Evolutionary conservation across 2,329 filamentous ascomycete genomes (phyloP).

Genomic region (Alternaria infectoria): DNA sequence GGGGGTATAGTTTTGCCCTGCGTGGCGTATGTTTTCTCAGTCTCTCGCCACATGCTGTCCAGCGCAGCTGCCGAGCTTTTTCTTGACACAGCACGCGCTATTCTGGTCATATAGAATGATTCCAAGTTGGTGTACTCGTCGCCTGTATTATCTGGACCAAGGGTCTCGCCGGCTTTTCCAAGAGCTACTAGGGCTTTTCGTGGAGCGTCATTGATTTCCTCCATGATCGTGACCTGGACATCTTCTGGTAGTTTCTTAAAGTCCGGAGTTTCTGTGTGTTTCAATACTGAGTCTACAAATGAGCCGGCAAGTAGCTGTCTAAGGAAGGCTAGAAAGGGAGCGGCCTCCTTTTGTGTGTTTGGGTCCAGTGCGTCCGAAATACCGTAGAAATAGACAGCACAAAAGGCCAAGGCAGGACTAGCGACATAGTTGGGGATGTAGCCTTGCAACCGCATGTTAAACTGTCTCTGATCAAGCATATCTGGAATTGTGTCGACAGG

Average conservation of each 20-base stretch:
- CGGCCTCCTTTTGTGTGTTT: conserved; percentile 24
- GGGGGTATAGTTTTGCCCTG: conserved; percentile 29
- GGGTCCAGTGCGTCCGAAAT: conserved; percentile 30
- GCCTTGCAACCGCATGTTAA: conserved; percentile 32
- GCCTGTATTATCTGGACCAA: background rate
- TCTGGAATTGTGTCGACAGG: conserved; percentile 11
- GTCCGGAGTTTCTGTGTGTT: conserved; percentile 9
- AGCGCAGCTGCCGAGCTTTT: conserved; percentile 17
- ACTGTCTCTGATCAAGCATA: conserved; percentile 9
- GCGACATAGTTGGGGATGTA: conserved; percentile 30
- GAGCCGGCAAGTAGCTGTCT: conserved; percentile 31
- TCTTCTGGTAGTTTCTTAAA: conserved; percentile 25
- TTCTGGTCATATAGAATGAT: conserved; percentile 32
- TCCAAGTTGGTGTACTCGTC: conserved; percentile 26
- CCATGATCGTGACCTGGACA: conserved; percentile 18
- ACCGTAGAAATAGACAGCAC: conserved; percentile 40
- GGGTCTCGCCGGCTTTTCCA: conserved; percentile 8
- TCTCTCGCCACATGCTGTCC: conserved; percentile 34
- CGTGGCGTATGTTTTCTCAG: conserved; percentile 22
- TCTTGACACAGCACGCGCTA: conserved; percentile 32
- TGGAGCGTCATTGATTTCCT: conserved; percentile 32
- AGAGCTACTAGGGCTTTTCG: conserved; percentile 24
- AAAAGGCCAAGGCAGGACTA: conserved; percentile 30
- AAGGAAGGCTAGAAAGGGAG: conserved; percentile 38
- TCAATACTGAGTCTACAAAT: conserved; percentile 19